These are phyloP conservation scores for Collybia sp. DNA, from an alignment of 768 basidiomycete genomes.

Conservation along the genomic window DNA sequence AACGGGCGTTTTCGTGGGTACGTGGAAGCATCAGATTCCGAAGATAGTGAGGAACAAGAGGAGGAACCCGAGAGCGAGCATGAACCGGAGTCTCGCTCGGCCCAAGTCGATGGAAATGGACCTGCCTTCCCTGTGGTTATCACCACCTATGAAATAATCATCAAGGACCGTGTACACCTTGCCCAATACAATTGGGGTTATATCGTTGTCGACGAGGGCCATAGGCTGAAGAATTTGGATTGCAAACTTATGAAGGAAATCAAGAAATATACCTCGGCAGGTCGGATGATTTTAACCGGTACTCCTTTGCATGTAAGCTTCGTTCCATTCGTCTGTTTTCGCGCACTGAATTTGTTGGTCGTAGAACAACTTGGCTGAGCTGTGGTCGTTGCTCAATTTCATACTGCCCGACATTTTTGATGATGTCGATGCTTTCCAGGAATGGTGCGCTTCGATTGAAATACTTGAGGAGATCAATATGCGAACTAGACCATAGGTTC, in stretches of 20 bases:
- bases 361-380: conserved; percentile 91
- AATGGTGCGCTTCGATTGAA: conserved; percentile 50
- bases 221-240: conserved; percentile 91
- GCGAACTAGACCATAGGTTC: conserved; percentile 41
- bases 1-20: conserved; percentile 11
- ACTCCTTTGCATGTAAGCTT: conserved; percentile 86
- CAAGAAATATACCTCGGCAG: conserved; percentile 78
- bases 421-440: conserved; percentile 85
- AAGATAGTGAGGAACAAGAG: conserved; percentile 9
- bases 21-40: conserved; percentile 14
- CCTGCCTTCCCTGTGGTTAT: conserved; percentile 69
- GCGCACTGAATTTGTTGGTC: conserved; percentile 1
- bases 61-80: conserved; percentile 11
- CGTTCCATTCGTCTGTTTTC: background rate
- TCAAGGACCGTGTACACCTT: conserved; percentile 67
- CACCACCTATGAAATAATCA: conserved; percentile 93
- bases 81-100: conserved; percentile 6
- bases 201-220: conserved; percentile 95
- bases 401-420: conserved; percentile 92
- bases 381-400: conserved; percentile 95
- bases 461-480: too few relatives aligned
- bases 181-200: conserved; percentile 76
- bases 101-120: conserved; percentile 1
- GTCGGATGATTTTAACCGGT: conserved; percentile 91
- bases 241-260: conserved; percentile 89